Evolutionary conservation across 1,284 basidiomycete genomes (phyloP), one percentile per base, ranked within the genome.

Genomic region (Naganishia sp.): DNA sequence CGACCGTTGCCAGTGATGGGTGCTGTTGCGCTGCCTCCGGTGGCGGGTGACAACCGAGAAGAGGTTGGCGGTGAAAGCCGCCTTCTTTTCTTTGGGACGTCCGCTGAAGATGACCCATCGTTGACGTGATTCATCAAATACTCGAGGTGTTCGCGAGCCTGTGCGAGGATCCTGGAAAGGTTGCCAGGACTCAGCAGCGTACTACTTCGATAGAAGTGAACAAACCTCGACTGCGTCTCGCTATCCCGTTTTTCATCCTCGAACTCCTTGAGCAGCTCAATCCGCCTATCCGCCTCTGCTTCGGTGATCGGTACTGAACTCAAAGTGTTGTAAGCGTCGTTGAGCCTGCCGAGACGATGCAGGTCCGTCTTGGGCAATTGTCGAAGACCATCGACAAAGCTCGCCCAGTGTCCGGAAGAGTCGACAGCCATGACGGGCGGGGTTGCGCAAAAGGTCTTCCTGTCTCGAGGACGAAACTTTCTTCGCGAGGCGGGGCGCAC

Each of bases 161-260:
- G 48, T 16, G 39, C 23, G 33, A 55, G 39, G 11, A 59, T 25
- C 44, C 63, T 65, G 13, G 3, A 31, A 55, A n/a, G 23, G 15
- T 4, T 23, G 2, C 13, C 55, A 31, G 28, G 33, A 16, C 9
- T 45, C 39, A 21, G 44, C 43, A 7, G 36, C 6, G 36, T 6
- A 21, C 43, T 50, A 4, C 43, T 10, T 7, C 13, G 3, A 16
- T 25, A 48, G 13, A 45, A 54, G 36, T 39, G 10, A 39, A 61
- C 65, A 28, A 5, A 66, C 65, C 48, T 59, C 18, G 57, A 53
- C 52, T 66, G 65, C 16, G 28, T 55, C 42, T 49, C 49, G 52
- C 65, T 66, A 36, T 48, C 55, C 31, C 33, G 31, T 21, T 15
- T 46, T 50, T 66, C 65, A 48, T 66, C 65, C 33, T 66, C 57